Conservation (phyloP, 2,329 filamentous ascomycete species). For the Fusarium sp. region DNA sequence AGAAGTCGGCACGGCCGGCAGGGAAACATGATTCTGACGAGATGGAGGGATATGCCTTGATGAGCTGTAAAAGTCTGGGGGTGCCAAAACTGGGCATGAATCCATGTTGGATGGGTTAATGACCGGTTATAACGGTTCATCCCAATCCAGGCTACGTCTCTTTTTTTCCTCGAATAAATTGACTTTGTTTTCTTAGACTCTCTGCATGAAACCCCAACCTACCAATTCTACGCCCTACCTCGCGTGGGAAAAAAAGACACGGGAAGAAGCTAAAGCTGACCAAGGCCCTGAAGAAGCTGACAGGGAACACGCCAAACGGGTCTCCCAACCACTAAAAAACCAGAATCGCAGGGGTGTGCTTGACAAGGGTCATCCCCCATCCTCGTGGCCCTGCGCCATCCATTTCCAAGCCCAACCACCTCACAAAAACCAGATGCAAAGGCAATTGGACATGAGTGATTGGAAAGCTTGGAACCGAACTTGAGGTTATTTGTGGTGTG, state of each 20-base stretch:
- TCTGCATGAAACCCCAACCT: neutral
- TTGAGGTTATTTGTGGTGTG: neutral
- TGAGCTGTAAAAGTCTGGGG: neutral
- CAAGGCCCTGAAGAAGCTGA: neutral
- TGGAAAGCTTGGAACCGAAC: slow-evolving; percentile 8
- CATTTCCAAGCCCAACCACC: slow-evolving; percentile 37
- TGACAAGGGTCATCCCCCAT: slow-evolving; percentile 29
- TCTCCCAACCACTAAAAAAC: slow-evolving; percentile 31
- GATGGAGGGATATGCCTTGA: neutral
- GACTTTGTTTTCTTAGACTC: neutral
- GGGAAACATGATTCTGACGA: neutral
- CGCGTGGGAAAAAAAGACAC: neutral
- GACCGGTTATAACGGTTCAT: neutral
- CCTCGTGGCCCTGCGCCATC: slow-evolving; percentile 37
- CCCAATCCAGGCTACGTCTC: neutral
- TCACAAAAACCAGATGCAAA: slow-evolving; percentile 1
- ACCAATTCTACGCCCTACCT: neutral
- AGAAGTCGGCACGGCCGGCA: slow-evolving; percentile 24
- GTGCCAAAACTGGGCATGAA: neutral
- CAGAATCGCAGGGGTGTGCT: slow-evolving; percentile 19
- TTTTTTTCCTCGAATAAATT: neutral
- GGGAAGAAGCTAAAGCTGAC: neutral
- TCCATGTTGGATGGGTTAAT: neutral
- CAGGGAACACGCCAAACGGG: neutral
- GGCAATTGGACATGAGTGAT: neutral